Conservation (phyloP, 2,329 filamentous ascomycete genomes). For the Penicillium sp. region DNA sequence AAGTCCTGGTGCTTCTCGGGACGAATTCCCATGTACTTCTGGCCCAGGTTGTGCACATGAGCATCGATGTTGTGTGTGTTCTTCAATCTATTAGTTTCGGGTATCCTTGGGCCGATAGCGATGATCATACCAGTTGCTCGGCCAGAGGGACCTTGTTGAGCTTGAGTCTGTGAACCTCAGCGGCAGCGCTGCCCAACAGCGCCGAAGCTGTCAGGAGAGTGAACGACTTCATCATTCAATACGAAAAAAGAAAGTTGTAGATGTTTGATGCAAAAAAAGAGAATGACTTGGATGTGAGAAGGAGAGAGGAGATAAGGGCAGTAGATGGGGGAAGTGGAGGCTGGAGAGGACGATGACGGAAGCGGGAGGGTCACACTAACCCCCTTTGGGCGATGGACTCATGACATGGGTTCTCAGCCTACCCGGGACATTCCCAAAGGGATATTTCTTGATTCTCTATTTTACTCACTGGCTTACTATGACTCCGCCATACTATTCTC, state of each 20-base stretch:
- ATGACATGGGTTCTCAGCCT: slow-evolving; percentile 1
- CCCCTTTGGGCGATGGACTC: slow-evolving; percentile 4
- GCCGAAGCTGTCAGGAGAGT: slow-evolving; percentile 73
- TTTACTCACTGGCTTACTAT: background rate
- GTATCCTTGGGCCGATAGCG: background rate
- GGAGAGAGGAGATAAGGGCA: slow-evolving; percentile 29
- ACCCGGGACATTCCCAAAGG: background rate
- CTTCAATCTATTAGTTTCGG: slow-evolving; percentile 43
- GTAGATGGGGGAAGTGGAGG: slow-evolving; percentile 16
- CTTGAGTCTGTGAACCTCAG: slow-evolving; percentile 92
- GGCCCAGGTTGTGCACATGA: slow-evolving; percentile 77
- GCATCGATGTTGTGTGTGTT: slow-evolving; percentile 73
- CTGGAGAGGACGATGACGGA: slow-evolving; percentile 27
- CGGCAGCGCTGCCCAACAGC: slow-evolving; percentile 78
- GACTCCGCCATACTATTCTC: background rate
- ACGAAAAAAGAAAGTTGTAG: slow-evolving; percentile 23
- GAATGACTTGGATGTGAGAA: slow-evolving; percentile 12
- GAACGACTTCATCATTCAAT: slow-evolving; percentile 72
- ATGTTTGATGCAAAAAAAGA: slow-evolving; percentile 16
- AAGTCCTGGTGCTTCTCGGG: slow-evolving; percentile 69
- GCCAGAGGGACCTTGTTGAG: slow-evolving; percentile 92
- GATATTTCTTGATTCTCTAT: background rate
- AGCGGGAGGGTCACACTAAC: slow-evolving; percentile 21
- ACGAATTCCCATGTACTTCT: slow-evolving; percentile 92
- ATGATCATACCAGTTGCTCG: slow-evolving; percentile 77